A percentile compares a stretch with the other conserved stretches of the same genome.
Evolutionary conservation across 768 basidiomycete genomes (phyloP).

Genomic region (Lactarius hengduanensis): DNA sequence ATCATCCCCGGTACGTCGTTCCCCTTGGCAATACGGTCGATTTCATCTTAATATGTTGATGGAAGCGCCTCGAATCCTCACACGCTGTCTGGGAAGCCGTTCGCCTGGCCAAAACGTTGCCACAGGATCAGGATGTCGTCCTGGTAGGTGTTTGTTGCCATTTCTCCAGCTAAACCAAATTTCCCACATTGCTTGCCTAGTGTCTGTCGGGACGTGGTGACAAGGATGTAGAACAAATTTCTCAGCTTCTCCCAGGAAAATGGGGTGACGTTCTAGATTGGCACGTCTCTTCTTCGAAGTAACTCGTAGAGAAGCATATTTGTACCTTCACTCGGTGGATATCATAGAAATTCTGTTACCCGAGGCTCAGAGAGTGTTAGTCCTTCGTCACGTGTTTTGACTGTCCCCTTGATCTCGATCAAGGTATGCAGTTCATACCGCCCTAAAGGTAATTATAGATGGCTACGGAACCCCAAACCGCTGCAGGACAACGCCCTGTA

Average conservation of each 20-base stretch:
- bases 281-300: slow-evolving; percentile 57
- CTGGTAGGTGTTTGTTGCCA: slow-evolving; percentile 58
- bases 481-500: slow-evolving; percentile 55
- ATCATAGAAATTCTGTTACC: no score
- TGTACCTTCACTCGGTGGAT: background rate
- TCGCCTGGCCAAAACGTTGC: slow-evolving; percentile 76
- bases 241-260: slow-evolving; percentile 84
- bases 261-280: slow-evolving; percentile 95
- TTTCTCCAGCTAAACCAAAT: slow-evolving; percentile 8
- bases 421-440: background rate
- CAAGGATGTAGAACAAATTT: slow-evolving; percentile 97
- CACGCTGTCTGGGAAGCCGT: slow-evolving; percentile 96
- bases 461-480: slow-evolving; percentile 41
- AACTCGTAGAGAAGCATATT: background rate
- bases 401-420: background rate
- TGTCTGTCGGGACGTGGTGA: slow-evolving; percentile 95
- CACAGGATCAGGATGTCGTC: slow-evolving; percentile 84
- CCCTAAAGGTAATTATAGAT: slow-evolving; percentile 32
- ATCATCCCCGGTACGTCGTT: slow-evolving; percentile 82
- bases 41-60: slow-evolving; percentile 18
- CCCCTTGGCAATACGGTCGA: background rate
- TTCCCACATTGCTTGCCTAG: slow-evolving; percentile 39
- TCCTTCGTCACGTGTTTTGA: slow-evolving; percentile 7
- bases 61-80: slow-evolving; percentile 84
- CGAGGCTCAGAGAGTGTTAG: background rate